Evolutionary conservation across 2,329 filamentous ascomycete genomes (phyloP).

Genomic region (Davidsoniella neocaledoniae): DNA sequence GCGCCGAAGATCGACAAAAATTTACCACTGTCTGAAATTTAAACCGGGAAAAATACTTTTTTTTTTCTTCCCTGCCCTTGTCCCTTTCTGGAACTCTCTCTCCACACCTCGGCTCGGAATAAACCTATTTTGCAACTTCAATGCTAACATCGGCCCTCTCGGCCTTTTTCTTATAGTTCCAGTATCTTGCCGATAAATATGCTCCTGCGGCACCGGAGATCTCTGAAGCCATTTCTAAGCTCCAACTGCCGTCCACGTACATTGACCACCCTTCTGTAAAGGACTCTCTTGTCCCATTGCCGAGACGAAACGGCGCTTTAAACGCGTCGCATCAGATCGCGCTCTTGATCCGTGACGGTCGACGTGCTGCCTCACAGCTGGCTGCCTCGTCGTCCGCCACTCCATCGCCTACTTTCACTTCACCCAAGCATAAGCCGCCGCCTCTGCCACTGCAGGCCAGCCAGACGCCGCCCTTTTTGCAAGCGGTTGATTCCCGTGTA

Average conservation of each 20-base stretch:
- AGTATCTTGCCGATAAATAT: slow-evolving; percentile 51
- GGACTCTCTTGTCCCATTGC: slow-evolving; percentile 36
- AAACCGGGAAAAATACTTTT: slow-evolving; percentile 7
- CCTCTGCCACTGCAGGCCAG: slow-evolving; percentile 1
- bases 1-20: slow-evolving; percentile 45
- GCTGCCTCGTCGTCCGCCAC: slow-evolving; percentile 28
- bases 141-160: slow-evolving; percentile 3
- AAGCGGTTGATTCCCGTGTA: no score
- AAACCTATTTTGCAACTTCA: background rate
- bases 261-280: slow-evolving; percentile 29
- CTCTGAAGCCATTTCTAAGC: slow-evolving; percentile 47
- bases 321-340: slow-evolving; percentile 41
- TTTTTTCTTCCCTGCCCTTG: background rate
- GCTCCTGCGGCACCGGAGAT: slow-evolving; percentile 48
- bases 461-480: no score
- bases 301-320: slow-evolving; percentile 26
- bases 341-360: slow-evolving; percentile 46
- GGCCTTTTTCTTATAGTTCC: slow-evolving; percentile 30
- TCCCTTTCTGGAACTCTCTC: background rate
- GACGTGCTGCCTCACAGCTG: slow-evolving; percentile 38
- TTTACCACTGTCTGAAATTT: slow-evolving; percentile 26
- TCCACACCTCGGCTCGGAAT: background rate
- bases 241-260: slow-evolving; percentile 42
- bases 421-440: background rate
- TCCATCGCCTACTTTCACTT: no score